A percentile compares a stretch with the other conserved stretches of the same genome.
Evolutionary conservation across 306 rosid genomes (phyloP).

Genomic region (Prunus mongolica): DNA sequence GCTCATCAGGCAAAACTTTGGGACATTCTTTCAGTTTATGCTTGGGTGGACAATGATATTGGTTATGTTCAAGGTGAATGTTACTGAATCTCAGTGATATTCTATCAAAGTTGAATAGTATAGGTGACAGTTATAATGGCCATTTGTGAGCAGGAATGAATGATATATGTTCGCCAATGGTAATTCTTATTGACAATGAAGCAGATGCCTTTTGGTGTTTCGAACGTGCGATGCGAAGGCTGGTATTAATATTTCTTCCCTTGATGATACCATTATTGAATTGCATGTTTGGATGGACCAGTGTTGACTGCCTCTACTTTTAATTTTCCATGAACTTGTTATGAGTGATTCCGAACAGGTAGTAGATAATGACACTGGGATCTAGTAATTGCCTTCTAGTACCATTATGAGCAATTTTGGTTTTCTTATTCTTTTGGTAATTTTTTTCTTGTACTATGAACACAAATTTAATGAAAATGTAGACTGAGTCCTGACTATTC

Average conservation of each 20-base stretch:
- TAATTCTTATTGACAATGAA: conserved; percentile 75
- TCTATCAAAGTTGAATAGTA: conserved; percentile 15
- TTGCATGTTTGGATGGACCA: background rate
- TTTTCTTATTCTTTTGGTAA: background rate
- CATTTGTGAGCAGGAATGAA: conserved; percentile 76
- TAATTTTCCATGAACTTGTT: background rate
- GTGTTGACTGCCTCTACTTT: background rate
- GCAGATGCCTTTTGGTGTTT: conserved; percentile 95
- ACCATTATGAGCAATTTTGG: background rate
- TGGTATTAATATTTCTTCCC: conserved; percentile 47
- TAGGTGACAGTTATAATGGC: conserved; percentile 19
- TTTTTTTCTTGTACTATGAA: background rate
- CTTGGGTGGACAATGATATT: conserved; percentile 82
- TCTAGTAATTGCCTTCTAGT: background rate
- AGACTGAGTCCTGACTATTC: background rate
- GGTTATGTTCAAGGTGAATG: conserved; percentile 89
- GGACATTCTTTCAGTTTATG: conserved; percentile 82
- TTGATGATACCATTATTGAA: background rate
- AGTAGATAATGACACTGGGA: background rate
- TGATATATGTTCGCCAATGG: conserved; percentile 90
- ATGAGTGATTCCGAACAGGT: background rate
- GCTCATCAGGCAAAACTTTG: conserved; percentile 87
- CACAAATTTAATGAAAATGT: background rate
- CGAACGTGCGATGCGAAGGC: conserved; percentile 87
- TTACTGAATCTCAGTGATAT: conserved; percentile 2